Percentiles rank a stretch among this genome's conserved stretches.
Evolutionary conservation across 176 grass and related monocot genomes (phyloP).

Genomic region (Zizania latifolia): DNA sequence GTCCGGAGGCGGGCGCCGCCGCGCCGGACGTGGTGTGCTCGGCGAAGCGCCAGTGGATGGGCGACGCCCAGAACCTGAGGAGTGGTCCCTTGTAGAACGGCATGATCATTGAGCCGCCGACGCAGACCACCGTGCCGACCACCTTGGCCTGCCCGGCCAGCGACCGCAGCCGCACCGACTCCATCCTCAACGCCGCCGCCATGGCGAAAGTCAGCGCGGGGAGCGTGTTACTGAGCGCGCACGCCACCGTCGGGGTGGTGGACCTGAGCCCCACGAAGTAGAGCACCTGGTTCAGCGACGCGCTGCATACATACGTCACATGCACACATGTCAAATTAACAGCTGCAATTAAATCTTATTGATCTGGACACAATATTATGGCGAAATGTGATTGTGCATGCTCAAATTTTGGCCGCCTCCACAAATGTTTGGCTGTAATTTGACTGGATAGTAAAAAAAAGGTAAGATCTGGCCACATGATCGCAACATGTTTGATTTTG

Average conservation of each 20-base stretch:
- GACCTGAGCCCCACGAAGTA: slow-evolving; percentile 79
- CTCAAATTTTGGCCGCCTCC: background rate
- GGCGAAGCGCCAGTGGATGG: slow-evolving; percentile 64
- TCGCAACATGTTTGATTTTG: background rate
- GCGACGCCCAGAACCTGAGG: slow-evolving; percentile 43
- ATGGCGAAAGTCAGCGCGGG: slow-evolving; percentile 84
- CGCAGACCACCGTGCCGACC: slow-evolving; percentile 54
- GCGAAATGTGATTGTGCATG: background rate
- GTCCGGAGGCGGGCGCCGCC: background rate
- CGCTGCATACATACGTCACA: slow-evolving; percentile 33
- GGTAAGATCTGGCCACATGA: background rate
- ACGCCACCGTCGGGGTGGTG: slow-evolving; percentile 71
- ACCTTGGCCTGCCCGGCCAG: slow-evolving; percentile 57
- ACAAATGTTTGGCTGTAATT: background rate
- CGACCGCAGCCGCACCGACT: slow-evolving; percentile 28
- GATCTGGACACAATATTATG: background rate
- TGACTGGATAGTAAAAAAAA: background rate
- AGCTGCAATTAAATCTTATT: background rate
- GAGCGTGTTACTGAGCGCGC: slow-evolving; percentile 73
- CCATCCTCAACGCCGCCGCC: slow-evolving; percentile 62
- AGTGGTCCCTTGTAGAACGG: slow-evolving; percentile 81
- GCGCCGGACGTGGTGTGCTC: slow-evolving; percentile 43
- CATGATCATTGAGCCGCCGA: slow-evolving; percentile 85
- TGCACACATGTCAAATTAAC: background rate
- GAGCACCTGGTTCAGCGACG: slow-evolving; percentile 72